Evolutionary conservation across 2,329 filamentous ascomycete genomes (phyloP), one percentile per base, ranked within the genome.

Genomic region (Colletotrichum magnum): DNA sequence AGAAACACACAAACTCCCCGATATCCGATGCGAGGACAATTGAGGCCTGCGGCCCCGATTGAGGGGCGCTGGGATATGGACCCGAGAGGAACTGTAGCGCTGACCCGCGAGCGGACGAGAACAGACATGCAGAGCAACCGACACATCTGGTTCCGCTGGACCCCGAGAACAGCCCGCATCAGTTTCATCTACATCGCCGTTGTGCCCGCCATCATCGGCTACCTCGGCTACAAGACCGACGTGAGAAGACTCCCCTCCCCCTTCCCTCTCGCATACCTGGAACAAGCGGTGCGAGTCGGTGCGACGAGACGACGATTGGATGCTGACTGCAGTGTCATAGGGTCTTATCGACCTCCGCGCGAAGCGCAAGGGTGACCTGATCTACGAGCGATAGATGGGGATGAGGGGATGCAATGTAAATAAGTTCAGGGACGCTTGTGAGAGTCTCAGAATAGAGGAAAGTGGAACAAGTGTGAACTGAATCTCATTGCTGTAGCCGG

Each of bases 61-160:
- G 53, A 12, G 2, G 21, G 58, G 18, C 28, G 47, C 32, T 18
- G 39, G 9, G 32, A 61, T 16, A 39, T 28, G 24, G 7, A 16
- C n/a, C 21, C n/a, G n/a, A n/a, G n/a, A 24, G 60, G 32, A 36
- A 36, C 5, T n/a, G 28, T 15, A 67, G 48, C 21, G 58, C 70
- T 72, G 64, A 76, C 78, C 75, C 32, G 52, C 58, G 28, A 53
- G 68, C 63, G 43, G 41, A 68, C 48, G 24, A 60, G 24, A 60
- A 75, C 77, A 97, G 95, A 92, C 80, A 93, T 98, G 90, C 89
- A 88, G 77, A 86, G 88, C 77, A 94, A 93, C 85, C 92, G 96
- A 74, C 92, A 95, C 89, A 94, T 94, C 84, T 97, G 94, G 89
- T 99, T 98, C 89, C 89, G 94, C 81, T 98, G 94, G 94, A 98